Percentiles rank a stretch among this genome's conserved stretches.
phyloP scores from a whole-genome alignment of 257 asterid species.

The Gynochthodes officinalis region DNA sequence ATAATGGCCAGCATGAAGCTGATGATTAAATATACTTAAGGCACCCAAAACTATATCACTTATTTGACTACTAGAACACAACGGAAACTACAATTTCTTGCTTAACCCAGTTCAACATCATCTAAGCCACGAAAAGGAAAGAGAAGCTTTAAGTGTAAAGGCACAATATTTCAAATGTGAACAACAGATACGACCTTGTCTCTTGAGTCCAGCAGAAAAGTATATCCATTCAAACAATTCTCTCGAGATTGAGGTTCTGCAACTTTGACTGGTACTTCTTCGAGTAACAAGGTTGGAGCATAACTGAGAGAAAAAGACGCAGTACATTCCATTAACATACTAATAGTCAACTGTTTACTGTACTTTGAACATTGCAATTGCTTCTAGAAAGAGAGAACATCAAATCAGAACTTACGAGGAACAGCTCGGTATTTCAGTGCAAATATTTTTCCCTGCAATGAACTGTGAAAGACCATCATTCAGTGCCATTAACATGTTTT shows the following conservation, averaged over 20 bases:
- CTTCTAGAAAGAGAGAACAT: conserved; percentile 13
- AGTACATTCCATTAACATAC: conserved; percentile 16
- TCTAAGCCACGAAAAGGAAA: background rate
- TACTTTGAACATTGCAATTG: conserved; percentile 9
- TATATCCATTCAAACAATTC: conserved; percentile 65
- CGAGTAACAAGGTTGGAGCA: conserved; percentile 61
- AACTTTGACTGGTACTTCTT: conserved; percentile 57
- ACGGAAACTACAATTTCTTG: conserved; percentile 1
- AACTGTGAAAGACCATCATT: conserved; percentile 42
- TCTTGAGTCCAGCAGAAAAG: conserved; percentile 61
- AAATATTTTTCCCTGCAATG: conserved; percentile 62
- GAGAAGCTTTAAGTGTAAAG: conserved; percentile 3
- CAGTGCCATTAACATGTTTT: conserved; percentile 12
- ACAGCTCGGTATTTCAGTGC: conserved; percentile 75
- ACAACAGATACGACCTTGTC: conserved; percentile 44
- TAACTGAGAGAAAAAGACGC: conserved; percentile 44
- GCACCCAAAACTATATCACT: background rate
- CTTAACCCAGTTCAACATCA: background rate
- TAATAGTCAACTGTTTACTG: conserved; percentile 12
- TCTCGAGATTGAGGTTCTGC: conserved; percentile 74
- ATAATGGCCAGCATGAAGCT: background rate
- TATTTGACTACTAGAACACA: background rate
- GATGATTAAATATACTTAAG: background rate
- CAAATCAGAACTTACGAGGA: conserved; percentile 47
- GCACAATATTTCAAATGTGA: conserved; percentile 13